Conservation (phyloP, 2,329 filamentous ascomycete species). For the Nemania bipapillata region DNA sequence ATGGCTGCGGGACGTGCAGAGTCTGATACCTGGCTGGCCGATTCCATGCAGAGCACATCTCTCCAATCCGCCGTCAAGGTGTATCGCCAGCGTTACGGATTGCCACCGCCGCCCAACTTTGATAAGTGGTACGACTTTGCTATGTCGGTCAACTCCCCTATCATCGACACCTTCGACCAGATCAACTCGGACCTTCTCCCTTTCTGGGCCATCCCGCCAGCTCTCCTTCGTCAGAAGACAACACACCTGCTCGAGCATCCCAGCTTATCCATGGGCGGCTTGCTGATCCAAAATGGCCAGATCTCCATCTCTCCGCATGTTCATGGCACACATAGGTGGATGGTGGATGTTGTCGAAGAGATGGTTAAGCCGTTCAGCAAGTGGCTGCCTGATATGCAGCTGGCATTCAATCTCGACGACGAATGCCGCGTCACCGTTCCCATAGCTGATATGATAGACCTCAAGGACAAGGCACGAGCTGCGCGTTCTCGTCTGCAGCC, state of each 20-base stretch:
- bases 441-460: constrained; percentile 55
- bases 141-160: constrained; percentile 66
- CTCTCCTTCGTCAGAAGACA: constrained; percentile 66
- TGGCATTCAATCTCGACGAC: constrained; percentile 63
- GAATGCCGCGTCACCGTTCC: constrained; percentile 61
- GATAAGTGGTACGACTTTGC: constrained; percentile 79
- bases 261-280: constrained; percentile 49
- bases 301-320: constrained; percentile 50
- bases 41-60: constrained; percentile 60
- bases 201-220: constrained; percentile 73
- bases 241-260: constrained; percentile 49
- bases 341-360: constrained; percentile 53
- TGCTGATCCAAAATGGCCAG: constrained; percentile 50
- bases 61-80: constrained; percentile 71
- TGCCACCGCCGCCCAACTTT: constrained; percentile 77
- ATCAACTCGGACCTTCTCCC: constrained; percentile 73
- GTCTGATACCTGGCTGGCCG: constrained; percentile 58
- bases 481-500: constrained; percentile 45
- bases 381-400: constrained; percentile 63
- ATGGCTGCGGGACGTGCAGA: constrained; percentile 60
- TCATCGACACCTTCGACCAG: constrained; percentile 77
- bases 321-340: constrained; percentile 53
- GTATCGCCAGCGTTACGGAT: constrained; percentile 71
- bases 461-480: constrained; percentile 47
- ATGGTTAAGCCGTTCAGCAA: constrained; percentile 57